Conservation (phyloP, 768 basidiomycete genomes). For the Boletus bicolor region DNA sequence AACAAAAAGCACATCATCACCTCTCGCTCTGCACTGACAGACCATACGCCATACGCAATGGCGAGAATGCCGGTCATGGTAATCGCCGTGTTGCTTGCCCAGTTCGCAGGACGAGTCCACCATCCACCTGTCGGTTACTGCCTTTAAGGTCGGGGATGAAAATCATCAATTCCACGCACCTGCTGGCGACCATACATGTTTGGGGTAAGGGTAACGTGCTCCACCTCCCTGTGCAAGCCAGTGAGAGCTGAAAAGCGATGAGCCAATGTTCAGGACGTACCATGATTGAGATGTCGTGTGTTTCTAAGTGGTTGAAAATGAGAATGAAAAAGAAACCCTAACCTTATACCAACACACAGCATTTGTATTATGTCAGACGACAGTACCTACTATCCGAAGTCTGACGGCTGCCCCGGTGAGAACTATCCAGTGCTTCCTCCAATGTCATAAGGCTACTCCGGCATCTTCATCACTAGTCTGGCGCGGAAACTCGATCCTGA, state of each 20-base stretch:
- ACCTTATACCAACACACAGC: conserved; percentile 1
- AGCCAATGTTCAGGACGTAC: not conserved
- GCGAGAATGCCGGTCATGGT: conserved; percentile 65
- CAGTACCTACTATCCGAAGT: too few species aligned
- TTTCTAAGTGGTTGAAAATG: not conserved
- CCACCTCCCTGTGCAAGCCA: conserved; percentile 64
- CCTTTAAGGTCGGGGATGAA: not conserved
- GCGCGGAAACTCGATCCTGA: not conserved
- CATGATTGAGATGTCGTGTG: conserved; percentile 7
- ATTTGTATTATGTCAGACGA: not conserved
- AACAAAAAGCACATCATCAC: conserved; percentile 36
- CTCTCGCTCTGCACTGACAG: conserved; percentile 74
- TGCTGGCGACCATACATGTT: conserved; percentile 92
- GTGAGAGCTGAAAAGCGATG: not conserved
- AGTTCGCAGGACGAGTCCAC: conserved; percentile 91
- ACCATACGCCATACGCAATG: conserved; percentile 66
- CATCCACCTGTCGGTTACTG: conserved; percentile 67
- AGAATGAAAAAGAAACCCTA: conserved; percentile 13
- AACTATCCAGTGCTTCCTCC: not conserved
- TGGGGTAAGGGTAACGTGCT: conserved; percentile 87
- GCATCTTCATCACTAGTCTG: not conserved
- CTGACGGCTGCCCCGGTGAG: not conserved
- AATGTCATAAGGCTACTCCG: not conserved
- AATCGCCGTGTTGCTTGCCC: conserved; percentile 82
- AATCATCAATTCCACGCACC: conserved; percentile 42